These are phyloP conservation scores for Amborella trichopoda DNA, from an alignment of 164 flowering plant genomes.

Conservation along the genomic window DNA sequence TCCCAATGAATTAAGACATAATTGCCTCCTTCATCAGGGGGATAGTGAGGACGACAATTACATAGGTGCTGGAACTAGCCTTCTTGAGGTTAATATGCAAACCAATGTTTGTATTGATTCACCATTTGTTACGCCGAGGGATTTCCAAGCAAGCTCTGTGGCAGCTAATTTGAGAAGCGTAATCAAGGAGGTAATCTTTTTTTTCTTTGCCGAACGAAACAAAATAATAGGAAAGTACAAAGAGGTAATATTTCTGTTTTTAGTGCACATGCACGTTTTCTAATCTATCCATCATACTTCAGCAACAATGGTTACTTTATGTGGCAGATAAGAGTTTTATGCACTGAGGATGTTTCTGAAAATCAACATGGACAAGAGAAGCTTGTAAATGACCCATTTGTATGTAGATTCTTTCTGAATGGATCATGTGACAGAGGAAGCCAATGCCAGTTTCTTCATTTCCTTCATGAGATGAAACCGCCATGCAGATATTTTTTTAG, in stretches of 20 bases:
- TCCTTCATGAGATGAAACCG: conserved; percentile 48
- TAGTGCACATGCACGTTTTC: too few relatives aligned
- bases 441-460: conserved; percentile 66
- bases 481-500: conserved; percentile 71
- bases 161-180: conserved; percentile 33
- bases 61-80: background rate
- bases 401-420: conserved; percentile 49
- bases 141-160: conserved; percentile 30
- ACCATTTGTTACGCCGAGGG: conserved; percentile 48
- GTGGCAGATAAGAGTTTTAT: conserved; percentile 48
- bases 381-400: conserved; percentile 13
- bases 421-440: conserved; percentile 73
- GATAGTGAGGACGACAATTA: background rate
- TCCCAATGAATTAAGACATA: conserved; percentile 65
- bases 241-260: too few relatives aligned
- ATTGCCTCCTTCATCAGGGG: conserved; percentile 30
- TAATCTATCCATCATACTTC: too few relatives aligned
- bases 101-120: conserved; percentile 37
- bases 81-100: background rate
- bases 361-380: conserved; percentile 8
- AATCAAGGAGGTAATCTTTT: conserved; percentile 59
- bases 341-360: conserved; percentile 19
- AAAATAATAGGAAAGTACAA: too few relatives aligned
- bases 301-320: conserved; percentile 3
- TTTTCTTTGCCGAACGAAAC: background rate